Percentiles rank a stretch among this genome's conserved stretches.
These are phyloP conservation scores for Podospora fimiseda DNA, from an alignment of 495 filamentous ascomycete species.

Conservation along the genomic window DNA sequence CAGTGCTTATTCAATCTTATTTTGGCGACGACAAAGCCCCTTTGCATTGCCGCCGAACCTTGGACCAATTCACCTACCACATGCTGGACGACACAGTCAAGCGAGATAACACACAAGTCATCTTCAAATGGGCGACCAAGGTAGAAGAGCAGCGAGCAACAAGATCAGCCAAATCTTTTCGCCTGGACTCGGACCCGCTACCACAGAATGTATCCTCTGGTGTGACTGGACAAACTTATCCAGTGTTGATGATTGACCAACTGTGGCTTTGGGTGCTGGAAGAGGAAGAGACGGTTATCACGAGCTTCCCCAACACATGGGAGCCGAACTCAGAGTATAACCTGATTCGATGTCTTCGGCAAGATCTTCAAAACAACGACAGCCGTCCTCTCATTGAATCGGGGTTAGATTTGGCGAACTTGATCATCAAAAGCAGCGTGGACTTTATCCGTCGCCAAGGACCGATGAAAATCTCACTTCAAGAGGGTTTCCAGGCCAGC, in stretches of 20 bases:
- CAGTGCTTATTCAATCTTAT: not conserved
- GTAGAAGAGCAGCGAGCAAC: not conserved
- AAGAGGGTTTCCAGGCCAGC: slow-evolving; percentile 19
- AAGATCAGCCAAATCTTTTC: not conserved
- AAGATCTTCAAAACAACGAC: slow-evolving; percentile 13
- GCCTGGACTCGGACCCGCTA: not conserved
- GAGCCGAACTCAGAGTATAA: slow-evolving; percentile 4
- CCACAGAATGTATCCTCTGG: too few relatives aligned
- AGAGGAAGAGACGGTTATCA: slow-evolving; percentile 5
- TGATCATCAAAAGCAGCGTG: slow-evolving; percentile 14
- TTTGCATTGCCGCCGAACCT: slow-evolving; percentile 6
- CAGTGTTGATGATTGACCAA: slow-evolving; percentile 6
- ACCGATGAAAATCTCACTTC: slow-evolving; percentile 9
- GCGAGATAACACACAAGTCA: slow-evolving; percentile 7
- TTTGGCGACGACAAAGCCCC: not conserved
- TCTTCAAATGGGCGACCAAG: not conserved
- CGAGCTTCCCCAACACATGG: slow-evolving; percentile 5
- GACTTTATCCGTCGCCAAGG: slow-evolving; percentile 19
- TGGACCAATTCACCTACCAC: slow-evolving; percentile 8
- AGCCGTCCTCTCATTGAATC: slow-evolving; percentile 14
- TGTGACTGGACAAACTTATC: not conserved
- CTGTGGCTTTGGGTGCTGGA: slow-evolving; percentile 7
- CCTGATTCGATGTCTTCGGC: slow-evolving; percentile 5
- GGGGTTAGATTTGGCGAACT: slow-evolving; percentile 10
- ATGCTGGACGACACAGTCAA: slow-evolving; percentile 3